Percentiles rank a stretch among this genome's conserved stretches.
Conservation (phyloP, 371 early-diverging fungal species). For the Mortierella sp. region DNA sequence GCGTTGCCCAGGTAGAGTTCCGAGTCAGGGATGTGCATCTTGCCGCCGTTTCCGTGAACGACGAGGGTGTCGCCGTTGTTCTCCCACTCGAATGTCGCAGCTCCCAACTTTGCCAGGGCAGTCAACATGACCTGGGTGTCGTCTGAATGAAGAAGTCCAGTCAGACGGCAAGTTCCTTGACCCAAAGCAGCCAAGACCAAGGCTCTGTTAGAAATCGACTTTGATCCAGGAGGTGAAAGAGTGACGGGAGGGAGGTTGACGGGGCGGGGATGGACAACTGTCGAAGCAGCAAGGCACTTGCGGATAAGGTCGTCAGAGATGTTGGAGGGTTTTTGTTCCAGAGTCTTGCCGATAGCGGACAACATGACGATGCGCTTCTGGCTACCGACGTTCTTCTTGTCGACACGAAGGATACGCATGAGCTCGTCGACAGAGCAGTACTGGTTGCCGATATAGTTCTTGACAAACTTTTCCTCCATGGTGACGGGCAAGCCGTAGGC, state of each 20-base stretch:
- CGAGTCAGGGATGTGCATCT: constrained; percentile 78
- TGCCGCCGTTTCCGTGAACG: constrained; percentile 85
- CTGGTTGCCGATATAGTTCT: constrained; percentile 73
- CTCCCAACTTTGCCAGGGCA: constrained; percentile 90
- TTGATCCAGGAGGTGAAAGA: constrained; percentile 93
- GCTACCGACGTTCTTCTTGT: constrained; percentile 96
- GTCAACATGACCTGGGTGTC: constrained; percentile 98
- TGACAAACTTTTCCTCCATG: constrained; percentile 84
- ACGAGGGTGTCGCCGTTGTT: constrained; percentile 93
- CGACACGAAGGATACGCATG: constrained; percentile 93
- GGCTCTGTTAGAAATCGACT: constrained; percentile 97
- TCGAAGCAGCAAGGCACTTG: constrained; percentile 85
- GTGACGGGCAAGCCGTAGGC: constrained; percentile 91
- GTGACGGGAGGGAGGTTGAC: constrained; percentile 68
- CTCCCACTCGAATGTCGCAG: constrained; percentile 91
- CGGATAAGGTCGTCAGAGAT: constrained; percentile 88
- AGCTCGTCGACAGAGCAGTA: constrained; percentile 84
- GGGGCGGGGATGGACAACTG: constrained; percentile 75
- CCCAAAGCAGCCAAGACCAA: constrained; percentile 94
- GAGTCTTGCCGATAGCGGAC: constrained; percentile 85
- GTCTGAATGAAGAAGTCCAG: constrained; percentile 94
- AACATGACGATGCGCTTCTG: constrained; percentile 95
- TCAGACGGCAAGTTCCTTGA: constrained; percentile 85
- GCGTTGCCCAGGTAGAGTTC: constrained; percentile 98
- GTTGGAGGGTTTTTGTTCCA: constrained; percentile 85